Conservation (phyloP, 176 grass and related monocot genomes). For the Paspalum notatum region DNA sequence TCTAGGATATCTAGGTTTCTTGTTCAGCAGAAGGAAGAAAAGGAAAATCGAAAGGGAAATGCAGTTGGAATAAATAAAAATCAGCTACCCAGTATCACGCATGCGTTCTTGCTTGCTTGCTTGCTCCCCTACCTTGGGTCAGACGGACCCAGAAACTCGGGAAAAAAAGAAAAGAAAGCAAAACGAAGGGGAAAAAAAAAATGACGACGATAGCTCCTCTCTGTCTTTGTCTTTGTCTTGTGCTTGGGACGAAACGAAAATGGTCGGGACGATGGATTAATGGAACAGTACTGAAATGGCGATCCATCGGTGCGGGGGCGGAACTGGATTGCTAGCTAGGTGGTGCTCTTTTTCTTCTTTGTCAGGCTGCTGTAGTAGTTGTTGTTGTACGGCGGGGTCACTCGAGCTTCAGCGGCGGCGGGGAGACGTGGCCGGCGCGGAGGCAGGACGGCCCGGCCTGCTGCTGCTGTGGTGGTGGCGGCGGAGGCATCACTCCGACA, state of each 20-base stretch:
- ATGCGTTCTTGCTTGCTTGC: constrained; percentile 38
- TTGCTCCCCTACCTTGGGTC: constrained; percentile 53
- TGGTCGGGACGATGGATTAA: neutral
- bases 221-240: neutral
- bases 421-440: constrained; percentile 23
- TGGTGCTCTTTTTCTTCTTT: neutral
- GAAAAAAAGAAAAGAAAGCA: neutral
- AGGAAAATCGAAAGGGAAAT: neutral
- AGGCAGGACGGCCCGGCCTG: constrained; percentile 18
- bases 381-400: neutral
- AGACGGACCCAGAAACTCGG: constrained; percentile 3
- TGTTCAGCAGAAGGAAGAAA: neutral
- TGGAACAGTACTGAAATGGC: constrained; percentile 58
- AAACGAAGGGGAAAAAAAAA: neutral
- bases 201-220: neutral
- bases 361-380: neutral
- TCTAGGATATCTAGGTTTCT: neutral
- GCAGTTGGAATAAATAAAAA: neutral
- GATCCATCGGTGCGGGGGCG: neutral
- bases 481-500: neutral
- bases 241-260: too few species aligned
- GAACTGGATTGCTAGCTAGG: neutral
- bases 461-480: neutral
- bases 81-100: constrained; percentile 24
- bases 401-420: constrained; percentile 35